phyloP scores from a whole-genome alignment of 208 protist species.

The Leishmania arabica region DNA sequence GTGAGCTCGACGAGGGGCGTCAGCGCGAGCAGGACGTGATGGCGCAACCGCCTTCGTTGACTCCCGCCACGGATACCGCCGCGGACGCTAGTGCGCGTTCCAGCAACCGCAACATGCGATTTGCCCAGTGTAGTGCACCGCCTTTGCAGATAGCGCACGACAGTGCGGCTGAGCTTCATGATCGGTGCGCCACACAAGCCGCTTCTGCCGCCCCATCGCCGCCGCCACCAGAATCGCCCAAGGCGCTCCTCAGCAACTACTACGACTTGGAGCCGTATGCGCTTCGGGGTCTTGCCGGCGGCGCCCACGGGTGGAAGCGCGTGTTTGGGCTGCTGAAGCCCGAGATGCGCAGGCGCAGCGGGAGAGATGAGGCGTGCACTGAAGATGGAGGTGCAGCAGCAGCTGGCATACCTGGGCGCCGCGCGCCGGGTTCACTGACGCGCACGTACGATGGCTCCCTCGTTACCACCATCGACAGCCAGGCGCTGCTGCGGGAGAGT shows the following conservation, averaged over 20 bases:
- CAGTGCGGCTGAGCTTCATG: neutral
- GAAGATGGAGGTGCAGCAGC: neutral
- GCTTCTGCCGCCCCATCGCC: neutral
- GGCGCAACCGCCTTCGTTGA: neutral
- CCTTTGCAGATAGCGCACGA: neutral
- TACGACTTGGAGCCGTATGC: conserved; percentile 33
- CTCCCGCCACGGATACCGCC: neutral
- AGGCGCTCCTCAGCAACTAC: conserved; percentile 11
- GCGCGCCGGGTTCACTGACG: conserved; percentile 17
- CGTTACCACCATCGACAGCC: conserved; percentile 10
- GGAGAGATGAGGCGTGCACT: neutral
- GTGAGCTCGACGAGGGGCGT: neutral
- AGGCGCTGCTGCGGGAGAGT: neutral
- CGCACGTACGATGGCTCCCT: conserved; percentile 21
- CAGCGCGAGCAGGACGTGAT: neutral
- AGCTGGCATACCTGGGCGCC: neutral
- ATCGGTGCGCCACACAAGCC: neutral
- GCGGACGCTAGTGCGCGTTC: neutral
- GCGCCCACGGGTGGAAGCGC: conserved; percentile 48
- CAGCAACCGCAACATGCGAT: neutral
- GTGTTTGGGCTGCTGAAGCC: conserved; percentile 39
- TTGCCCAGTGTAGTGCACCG: neutral
- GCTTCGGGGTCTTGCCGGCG: conserved; percentile 32
- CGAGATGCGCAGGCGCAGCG: neutral
- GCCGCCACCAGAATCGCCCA: conserved; percentile 4